These are phyloP conservation scores for Vaccinium darrowii DNA, from an alignment of 148 eudicot genomes.

Conservation along the genomic window DNA sequence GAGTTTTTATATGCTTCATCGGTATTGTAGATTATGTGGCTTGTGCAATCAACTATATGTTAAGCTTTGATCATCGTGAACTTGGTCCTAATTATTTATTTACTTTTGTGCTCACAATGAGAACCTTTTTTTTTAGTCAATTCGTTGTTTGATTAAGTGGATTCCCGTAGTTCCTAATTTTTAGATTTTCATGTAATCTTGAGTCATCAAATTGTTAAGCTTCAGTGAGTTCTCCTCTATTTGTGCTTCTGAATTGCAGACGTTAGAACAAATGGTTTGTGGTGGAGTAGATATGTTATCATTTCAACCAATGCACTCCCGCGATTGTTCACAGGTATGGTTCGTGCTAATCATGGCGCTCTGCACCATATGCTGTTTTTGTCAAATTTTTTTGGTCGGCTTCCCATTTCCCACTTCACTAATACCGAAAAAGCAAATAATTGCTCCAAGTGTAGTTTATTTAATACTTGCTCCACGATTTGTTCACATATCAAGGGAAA, in stretches of 20 bases:
- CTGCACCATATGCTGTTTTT: not conserved
- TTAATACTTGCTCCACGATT: not conserved
- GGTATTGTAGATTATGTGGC: not conserved
- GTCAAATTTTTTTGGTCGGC: not conserved
- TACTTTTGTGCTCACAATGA: not conserved
- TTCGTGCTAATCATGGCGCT: not conserved
- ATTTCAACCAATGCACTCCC: conserved; percentile 16
- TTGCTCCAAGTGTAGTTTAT: not conserved
- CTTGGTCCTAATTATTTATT: not conserved
- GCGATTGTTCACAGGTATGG: conserved; percentile 17
- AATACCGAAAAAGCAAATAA: not conserved
- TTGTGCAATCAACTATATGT: not conserved
- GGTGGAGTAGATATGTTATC: conserved; percentile 16
- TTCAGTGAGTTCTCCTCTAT: not conserved
- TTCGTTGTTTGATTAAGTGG: not conserved
- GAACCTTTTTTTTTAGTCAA: not conserved
- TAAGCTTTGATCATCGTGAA: not conserved
- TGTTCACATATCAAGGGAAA: not conserved
- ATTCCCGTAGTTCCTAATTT: not conserved
- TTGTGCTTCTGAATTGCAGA: conserved; percentile 2
- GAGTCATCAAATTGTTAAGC: not conserved
- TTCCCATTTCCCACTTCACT: not conserved
- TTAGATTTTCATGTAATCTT: not conserved
- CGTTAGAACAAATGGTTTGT: conserved; percentile 12
- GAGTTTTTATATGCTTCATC: not conserved